Base-by-base conservation (phyloP, 2,329 filamentous ascomycete genomes). In the Aspergillus tanneri region DNA sequence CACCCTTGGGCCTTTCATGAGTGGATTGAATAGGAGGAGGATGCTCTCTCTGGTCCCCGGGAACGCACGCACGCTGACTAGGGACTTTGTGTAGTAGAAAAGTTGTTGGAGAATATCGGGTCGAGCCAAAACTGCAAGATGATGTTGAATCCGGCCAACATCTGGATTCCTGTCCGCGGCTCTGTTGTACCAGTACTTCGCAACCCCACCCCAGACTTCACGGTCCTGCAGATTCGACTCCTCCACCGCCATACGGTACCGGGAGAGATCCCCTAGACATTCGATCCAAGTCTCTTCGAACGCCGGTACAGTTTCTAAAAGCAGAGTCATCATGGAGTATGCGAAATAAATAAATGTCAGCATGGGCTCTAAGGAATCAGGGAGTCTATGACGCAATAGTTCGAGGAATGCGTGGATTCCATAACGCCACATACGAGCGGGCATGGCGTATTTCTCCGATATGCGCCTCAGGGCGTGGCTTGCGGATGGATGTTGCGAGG, bases 211-310 rank as follows among this genome's bases (percentile, higher is more conserved):
- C 92, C 92, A 97, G 0, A 84, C 81, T 40, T 95, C 88, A 1
- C 87, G 76, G 46, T 92, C 87, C 2, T 80, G 71, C 16, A 87
- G 77, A 53, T 93, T 86, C 21, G 87, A 82, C 32, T 95, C 87
- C 65, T 96, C 91, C 36, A 96, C 90, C 0, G 90, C 90, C 90
- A 96, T 96, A 0, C 86, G 77, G 59, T 95, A 96, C 16, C 91
- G 77, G 0, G 86, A 87, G 0, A 97, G 70, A 62, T 97, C 91
- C 0, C 92, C 92, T 0, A 97, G 72, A 44, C 91, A 96, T 56
- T 96, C 92, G 7, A 95, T 88, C 92, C 92, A 97, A 0, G 88
- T 96, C 48, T 93, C 87, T 43, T 87, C 81, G 56, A 95, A 96
- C 0, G 81, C 77, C 0, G 87, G 84, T 0, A 96, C 88, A 0